Conservation (phyloP, 208 protist genomes). For the Wallacemonas sp. region DNA sequence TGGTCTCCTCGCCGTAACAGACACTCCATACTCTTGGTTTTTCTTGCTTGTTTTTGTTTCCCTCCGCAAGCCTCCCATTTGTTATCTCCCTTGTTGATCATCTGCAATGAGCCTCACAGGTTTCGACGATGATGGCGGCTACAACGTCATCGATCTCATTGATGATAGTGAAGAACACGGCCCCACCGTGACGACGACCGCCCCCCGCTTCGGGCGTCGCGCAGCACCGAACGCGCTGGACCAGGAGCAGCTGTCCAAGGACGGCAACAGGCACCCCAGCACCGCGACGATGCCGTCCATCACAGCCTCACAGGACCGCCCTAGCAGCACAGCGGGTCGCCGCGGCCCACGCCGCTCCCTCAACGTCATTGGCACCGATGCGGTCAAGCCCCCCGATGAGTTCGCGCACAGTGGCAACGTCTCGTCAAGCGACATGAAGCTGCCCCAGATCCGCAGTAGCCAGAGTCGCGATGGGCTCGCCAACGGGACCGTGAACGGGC, state of each 20-base stretch:
- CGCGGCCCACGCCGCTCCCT: background rate
- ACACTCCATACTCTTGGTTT: background rate
- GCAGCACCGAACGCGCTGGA: slow-evolving; percentile 3
- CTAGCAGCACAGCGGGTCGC: background rate
- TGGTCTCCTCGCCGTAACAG: background rate
- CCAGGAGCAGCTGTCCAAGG: background rate
- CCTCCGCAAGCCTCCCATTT: no score
- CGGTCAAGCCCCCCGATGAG: background rate
- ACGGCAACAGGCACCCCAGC: background rate
- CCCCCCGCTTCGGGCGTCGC: slow-evolving; percentile 7
- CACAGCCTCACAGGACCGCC: slow-evolving; percentile 4
- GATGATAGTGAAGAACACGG: background rate
- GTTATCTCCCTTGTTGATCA: no score
- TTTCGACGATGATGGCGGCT: background rate
- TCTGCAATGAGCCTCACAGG: slow-evolving; percentile 1
- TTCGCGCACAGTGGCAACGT: background rate
- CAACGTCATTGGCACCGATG: background rate
- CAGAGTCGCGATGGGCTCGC: slow-evolving; percentile 1
- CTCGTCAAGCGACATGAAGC: background rate
- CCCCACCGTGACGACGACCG: background rate
- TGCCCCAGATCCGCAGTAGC: background rate
- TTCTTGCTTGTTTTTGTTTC: background rate
- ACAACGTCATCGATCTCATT: background rate
- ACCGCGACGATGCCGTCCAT: background rate
- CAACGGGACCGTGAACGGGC: background rate